Evolutionary conservation across 208 protist species (phyloP).

Genomic region (Acanthamoeba royreba): DNA sequence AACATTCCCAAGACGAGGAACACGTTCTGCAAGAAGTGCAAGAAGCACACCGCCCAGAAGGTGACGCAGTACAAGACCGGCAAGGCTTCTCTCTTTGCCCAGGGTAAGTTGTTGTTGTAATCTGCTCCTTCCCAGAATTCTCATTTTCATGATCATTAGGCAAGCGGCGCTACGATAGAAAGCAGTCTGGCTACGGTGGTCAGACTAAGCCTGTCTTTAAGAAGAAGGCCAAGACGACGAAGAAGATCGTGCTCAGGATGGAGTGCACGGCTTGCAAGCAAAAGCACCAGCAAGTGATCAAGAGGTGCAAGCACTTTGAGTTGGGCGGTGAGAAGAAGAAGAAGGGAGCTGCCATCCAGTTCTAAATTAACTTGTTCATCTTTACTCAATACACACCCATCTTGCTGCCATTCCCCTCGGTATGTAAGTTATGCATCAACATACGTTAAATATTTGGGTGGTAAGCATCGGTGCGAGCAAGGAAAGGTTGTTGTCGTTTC

Average conservation of each 20-base stretch:
- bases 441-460: too few relatives aligned
- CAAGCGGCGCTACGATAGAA: conserved; percentile 99
- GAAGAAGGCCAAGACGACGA: conserved; percentile 99
- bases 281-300: conserved; percentile 92
- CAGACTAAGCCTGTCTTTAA: conserved; percentile 99
- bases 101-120: conserved; percentile 83
- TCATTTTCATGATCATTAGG: conserved; percentile 64
- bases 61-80: conserved; percentile 99
- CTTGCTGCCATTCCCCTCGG: too few relatives aligned
- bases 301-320: conserved; percentile 99
- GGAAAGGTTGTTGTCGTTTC: too few relatives aligned
- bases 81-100: conserved; percentile 96
- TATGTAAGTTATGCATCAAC: too few relatives aligned
- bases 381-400: neutral
- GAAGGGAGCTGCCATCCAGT: conserved; percentile 53
- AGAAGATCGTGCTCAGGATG: conserved; percentile 99
- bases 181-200: conserved; percentile 99
- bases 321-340: conserved; percentile 92
- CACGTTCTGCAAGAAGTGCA: conserved; percentile 86
- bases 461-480: too few relatives aligned
- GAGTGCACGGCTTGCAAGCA: conserved; percentile 96
- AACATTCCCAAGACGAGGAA: conserved; percentile 81
- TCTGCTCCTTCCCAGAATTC: neutral
- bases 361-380: neutral
- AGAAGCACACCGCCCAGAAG: conserved; percentile 96